Percentiles rank a stretch among this genome's conserved stretches.
Evolutionary conservation across 164 flowering plant species (phyloP).

Genomic region (Litsea cubeba): DNA sequence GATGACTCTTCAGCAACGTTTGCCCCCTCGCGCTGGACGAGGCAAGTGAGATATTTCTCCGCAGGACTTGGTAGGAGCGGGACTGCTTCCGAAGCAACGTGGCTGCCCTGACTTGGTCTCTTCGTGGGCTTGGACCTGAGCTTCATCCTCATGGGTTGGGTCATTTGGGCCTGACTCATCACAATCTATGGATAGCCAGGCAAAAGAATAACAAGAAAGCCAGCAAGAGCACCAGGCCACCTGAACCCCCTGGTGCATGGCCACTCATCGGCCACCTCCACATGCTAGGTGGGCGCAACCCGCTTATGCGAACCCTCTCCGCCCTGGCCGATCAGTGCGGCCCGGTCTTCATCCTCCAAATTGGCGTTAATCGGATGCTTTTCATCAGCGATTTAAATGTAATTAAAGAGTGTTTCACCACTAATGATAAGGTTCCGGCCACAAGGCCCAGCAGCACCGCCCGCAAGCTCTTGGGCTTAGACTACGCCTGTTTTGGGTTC

Average conservation of each 20-base stretch:
- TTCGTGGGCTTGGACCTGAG: too few species aligned
- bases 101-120: too few species aligned
- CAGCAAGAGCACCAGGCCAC: not conserved
- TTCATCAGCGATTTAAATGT: conserved; percentile 1
- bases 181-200: not conserved
- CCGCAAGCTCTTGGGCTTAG: conserved; percentile 3
- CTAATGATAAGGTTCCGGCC: conserved; percentile 8
- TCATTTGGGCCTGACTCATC: too few species aligned
- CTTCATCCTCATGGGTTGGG: too few species aligned
- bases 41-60: too few species aligned
- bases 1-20: too few species aligned
- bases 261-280: conserved; percentile 17
- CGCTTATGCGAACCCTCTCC: not conserved
- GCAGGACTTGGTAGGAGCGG: too few species aligned
- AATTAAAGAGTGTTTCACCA: conserved; percentile 14
- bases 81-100: too few species aligned
- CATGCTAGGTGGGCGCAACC: conserved; percentile 1
- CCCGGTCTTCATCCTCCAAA: conserved; percentile 7
- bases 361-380: conserved; percentile 4
- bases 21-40: too few species aligned
- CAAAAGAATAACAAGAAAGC: not conserved
- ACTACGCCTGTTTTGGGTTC: conserved; percentile 7
- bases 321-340: conserved; percentile 14
- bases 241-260: conserved; percentile 9
- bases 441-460: conserved; percentile 4